A percentile compares a stretch with the other conserved stretches of the same genome.
Evolutionary conservation across 2,329 filamentous ascomycete species (phyloP).

Genomic region (Cladorrhinum sp.): DNA sequence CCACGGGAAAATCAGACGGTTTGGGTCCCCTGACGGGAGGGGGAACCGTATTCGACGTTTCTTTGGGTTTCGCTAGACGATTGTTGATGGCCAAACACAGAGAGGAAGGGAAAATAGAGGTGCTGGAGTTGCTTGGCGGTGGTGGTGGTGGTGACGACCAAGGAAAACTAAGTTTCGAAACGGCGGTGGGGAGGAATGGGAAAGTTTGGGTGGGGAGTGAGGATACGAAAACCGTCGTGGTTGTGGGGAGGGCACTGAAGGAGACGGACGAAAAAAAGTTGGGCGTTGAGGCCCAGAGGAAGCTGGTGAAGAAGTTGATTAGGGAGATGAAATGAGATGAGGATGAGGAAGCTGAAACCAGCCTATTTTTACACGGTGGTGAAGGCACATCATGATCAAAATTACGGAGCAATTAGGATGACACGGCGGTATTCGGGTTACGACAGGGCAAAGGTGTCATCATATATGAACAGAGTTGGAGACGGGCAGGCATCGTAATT

Average conservation of each 20-base stretch:
- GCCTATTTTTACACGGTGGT: too few species aligned
- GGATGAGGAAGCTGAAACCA: neutral
- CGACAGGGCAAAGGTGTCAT: neutral
- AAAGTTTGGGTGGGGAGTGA: constrained; percentile 87
- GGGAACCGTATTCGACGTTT: constrained; percentile 83
- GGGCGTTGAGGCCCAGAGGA: constrained; percentile 64
- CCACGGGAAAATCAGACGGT: constrained; percentile 85
- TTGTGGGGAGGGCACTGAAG: constrained; percentile 73
- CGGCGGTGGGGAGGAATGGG: constrained; percentile 89
- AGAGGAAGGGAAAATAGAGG: constrained; percentile 61
- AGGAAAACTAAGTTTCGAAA: constrained; percentile 74
- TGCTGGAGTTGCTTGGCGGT: constrained; percentile 74
- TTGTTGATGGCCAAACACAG: constrained; percentile 64
- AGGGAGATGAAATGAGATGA: constrained; percentile 53
- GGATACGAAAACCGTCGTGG: constrained; percentile 66
- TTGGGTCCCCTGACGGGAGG: constrained; percentile 79
- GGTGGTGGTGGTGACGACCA: too few species aligned
- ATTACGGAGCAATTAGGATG: too few species aligned
- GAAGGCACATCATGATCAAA: too few species aligned
- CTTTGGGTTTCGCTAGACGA: constrained; percentile 75
- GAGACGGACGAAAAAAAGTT: constrained; percentile 70
- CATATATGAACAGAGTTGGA: neutral
- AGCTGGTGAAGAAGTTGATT: constrained; percentile 63
- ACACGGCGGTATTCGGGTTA: too few species aligned
- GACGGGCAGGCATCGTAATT: neutral